phyloP scores from a whole-genome alignment of 176 grass and related monocot species.

The Oryza officinalis region DNA sequence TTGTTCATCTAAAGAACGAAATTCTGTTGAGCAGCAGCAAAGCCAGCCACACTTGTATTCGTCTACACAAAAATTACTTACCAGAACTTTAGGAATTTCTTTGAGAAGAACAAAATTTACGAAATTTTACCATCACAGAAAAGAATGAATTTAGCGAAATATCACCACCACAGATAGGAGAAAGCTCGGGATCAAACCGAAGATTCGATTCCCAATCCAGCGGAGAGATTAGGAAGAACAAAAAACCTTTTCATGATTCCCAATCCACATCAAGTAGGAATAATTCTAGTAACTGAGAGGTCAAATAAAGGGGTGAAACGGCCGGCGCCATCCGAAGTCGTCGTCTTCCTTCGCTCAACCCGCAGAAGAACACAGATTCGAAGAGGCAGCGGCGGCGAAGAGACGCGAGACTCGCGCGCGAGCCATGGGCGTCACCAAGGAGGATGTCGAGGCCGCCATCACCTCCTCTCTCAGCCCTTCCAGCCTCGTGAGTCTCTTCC shows the following conservation, averaged over 20 bases:
- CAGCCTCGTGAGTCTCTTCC: conserved; percentile 51
- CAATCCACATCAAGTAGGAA: neutral
- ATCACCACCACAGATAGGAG: neutral
- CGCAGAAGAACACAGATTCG: conserved; percentile 9
- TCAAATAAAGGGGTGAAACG: neutral
- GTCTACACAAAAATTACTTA: too few species aligned
- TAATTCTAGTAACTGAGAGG: neutral
- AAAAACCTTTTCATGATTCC: conserved; percentile 13
- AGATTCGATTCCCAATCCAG: conserved; percentile 33
- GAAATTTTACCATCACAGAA: neutral
- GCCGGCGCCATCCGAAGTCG: neutral
- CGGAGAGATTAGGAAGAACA: neutral
- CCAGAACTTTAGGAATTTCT: too few species aligned
- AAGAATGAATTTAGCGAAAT: neutral
- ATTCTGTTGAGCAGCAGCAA: neutral
- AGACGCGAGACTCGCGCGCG: neutral
- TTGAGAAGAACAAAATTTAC: neutral
- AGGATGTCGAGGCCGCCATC: conserved; percentile 80
- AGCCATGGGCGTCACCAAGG: conserved; percentile 79
- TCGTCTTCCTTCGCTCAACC: neutral
- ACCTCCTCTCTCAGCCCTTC: conserved; percentile 73
- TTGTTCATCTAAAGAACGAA: neutral
- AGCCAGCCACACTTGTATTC: neutral
- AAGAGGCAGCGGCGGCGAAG: neutral
- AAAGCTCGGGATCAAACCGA: neutral